These are phyloP conservation scores for Ustilago curta DNA, from an alignment of 1,284 basidiomycete genomes.

Conservation along the genomic window DNA sequence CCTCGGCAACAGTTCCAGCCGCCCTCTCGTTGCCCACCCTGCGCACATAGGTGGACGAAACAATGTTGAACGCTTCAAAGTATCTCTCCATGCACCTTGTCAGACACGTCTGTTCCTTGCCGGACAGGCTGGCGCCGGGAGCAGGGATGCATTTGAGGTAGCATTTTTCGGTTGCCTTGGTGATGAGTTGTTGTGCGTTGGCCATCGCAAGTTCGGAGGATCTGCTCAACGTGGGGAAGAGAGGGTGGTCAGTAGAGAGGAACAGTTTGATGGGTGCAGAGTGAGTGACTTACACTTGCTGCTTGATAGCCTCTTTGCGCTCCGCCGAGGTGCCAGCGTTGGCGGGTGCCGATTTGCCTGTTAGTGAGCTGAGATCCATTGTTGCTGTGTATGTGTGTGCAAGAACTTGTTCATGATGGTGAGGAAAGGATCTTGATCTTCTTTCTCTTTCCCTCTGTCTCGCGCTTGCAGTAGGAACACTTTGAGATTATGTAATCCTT, in stretches of 20 bases:
- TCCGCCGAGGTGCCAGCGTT: constrained; percentile 50
- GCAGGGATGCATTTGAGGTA: constrained; percentile 64
- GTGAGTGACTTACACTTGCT: constrained; percentile 55
- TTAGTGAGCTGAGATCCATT: constrained; percentile 58
- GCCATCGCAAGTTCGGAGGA: constrained; percentile 60
- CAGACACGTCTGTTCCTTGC: constrained; percentile 65
- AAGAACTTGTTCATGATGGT: background rate
- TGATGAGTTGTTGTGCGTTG: constrained; percentile 66
- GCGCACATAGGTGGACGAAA: constrained; percentile 60
- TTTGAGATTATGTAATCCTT: constrained; percentile 19
- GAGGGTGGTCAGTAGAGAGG: background rate
- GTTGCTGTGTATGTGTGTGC: constrained; percentile 11
- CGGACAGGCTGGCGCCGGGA: constrained; percentile 56
- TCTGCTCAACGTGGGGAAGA: constrained; percentile 1
- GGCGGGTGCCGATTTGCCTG: constrained; percentile 29
- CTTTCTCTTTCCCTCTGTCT: background rate
- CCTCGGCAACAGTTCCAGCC: constrained; percentile 46
- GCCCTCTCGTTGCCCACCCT: constrained; percentile 57
- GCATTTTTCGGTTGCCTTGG: constrained; percentile 68
- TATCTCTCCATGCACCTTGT: constrained; percentile 67
- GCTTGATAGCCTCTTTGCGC: constrained; percentile 66
- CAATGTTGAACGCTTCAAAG: constrained; percentile 68
- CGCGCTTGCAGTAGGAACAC: background rate
- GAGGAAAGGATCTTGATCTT: constrained; percentile 3
- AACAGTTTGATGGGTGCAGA: background rate